Conservation (phyloP, 2,329 filamentous ascomycete genomes). For the Ophiognomonia clavigignenti-juglandacearum region DNA sequence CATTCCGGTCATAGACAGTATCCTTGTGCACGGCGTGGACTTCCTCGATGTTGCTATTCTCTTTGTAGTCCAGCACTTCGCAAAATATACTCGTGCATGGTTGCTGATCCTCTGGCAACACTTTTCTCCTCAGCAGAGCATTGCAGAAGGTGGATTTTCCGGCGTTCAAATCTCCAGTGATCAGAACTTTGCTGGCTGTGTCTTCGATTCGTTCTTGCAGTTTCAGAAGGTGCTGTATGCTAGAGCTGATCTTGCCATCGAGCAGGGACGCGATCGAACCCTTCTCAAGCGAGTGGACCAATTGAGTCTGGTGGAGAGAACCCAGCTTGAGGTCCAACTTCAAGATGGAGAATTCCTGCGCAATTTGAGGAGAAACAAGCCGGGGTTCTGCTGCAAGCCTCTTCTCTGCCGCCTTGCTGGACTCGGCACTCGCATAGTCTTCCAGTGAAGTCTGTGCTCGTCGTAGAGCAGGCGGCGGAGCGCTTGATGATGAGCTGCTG, state of each 20-base stretch:
- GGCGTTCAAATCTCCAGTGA: slow-evolving; percentile 94
- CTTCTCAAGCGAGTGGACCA: slow-evolving; percentile 94
- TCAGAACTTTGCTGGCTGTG: slow-evolving; percentile 91
- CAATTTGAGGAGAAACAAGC: slow-evolving; percentile 85
- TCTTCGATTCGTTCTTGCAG: slow-evolving; percentile 94
- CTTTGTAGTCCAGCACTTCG: slow-evolving; percentile 86
- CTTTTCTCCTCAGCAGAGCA: slow-evolving; percentile 84
- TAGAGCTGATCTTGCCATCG: slow-evolving; percentile 91
- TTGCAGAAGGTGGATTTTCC: slow-evolving; percentile 99
- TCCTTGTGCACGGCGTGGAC: slow-evolving; percentile 92
- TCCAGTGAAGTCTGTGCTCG: slow-evolving; percentile 71
- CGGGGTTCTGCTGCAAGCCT: slow-evolving; percentile 66
- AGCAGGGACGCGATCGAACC: slow-evolving; percentile 82
- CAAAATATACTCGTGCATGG: slow-evolving; percentile 98
- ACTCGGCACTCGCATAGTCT: slow-evolving; percentile 58
- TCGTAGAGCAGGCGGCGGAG: slow-evolving; percentile 35
- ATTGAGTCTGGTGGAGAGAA: slow-evolving; percentile 75
- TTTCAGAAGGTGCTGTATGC: slow-evolving; percentile 81
- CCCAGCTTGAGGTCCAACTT: slow-evolving; percentile 94
- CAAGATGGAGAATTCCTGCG: slow-evolving; percentile 90
- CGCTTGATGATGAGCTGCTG: slow-evolving; percentile 27
- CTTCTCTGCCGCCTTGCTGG: slow-evolving; percentile 64
- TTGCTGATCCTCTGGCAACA: slow-evolving; percentile 94
- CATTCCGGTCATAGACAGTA: slow-evolving; percentile 73
- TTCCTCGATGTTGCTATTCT: slow-evolving; percentile 88